These are phyloP conservation scores for Fusarium staphyleae DNA, from an alignment of 2,329 filamentous ascomycete species.

Conservation along the genomic window DNA sequence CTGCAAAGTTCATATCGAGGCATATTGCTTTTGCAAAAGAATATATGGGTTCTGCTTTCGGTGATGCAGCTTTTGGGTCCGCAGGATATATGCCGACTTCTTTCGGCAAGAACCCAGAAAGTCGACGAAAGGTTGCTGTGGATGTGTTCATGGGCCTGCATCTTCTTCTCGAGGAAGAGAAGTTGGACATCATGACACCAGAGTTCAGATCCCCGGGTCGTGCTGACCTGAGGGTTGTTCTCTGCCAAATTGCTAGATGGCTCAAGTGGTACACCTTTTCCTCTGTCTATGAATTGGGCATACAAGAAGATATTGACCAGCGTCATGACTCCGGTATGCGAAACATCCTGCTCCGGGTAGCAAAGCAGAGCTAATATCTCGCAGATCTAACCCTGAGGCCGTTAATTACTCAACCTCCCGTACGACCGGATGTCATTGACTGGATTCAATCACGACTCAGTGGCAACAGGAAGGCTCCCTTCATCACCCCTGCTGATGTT, in stretches of 20 bases:
- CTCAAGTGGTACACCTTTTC: conserved; percentile 70
- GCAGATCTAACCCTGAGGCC: conserved; percentile 45
- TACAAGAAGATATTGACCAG: conserved; percentile 56
- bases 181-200: conserved; percentile 69
- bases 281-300: conserved; percentile 58
- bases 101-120: conserved; percentile 58
- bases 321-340: conserved; percentile 51
- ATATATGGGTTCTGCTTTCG: conserved; percentile 69
- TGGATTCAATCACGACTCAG: conserved; percentile 61
- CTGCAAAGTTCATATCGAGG: conserved; percentile 54
- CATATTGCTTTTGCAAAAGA: conserved; percentile 67
- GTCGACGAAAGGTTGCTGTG: conserved; percentile 66
- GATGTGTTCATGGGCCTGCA: conserved; percentile 80
- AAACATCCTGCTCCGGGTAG: no score
- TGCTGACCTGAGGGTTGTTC: conserved; percentile 69
- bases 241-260: conserved; percentile 85
- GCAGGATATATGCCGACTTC: conserved; percentile 72
- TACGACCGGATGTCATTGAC: conserved; percentile 54
- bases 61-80: conserved; percentile 59
- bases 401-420: conserved; percentile 45
- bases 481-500: conserved; percentile 55
- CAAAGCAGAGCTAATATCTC: conserved; percentile 10
- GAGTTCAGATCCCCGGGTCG: conserved; percentile 54
- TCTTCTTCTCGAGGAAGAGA: conserved; percentile 87
- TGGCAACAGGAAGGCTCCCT: conserved; percentile 46